Base-by-base conservation (phyloP, 768 basidiomycete genomes). In the Boletus sp. region DNA sequence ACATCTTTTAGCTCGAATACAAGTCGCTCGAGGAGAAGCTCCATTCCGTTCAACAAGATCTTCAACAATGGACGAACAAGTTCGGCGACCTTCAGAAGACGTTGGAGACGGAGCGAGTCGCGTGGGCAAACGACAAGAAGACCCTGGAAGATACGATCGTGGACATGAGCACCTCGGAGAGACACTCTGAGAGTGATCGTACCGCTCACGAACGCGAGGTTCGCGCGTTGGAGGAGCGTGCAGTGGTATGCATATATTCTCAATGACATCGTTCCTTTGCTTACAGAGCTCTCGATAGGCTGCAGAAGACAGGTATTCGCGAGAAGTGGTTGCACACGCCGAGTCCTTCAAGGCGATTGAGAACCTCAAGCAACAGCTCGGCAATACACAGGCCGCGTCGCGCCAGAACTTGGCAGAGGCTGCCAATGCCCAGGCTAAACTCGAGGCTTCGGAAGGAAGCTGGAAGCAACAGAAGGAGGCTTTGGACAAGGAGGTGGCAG, bases 291-390 rank as follows among this genome's bases (percentile, higher is more conserved):
- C 8, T 32, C 35, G 51, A 9, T 59, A 86, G 82, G 80, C 85
- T 61, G 90, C 90, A 6, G 90, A 94, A 67, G 88, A 90, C 50
- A 83, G 86, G 53, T 94, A 94, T 63, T 81, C 86, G 5, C 80
- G 85, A 50, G 92, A 92, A 67, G 82, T 94, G n/a, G 75, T 94
- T 33, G 77, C 89, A 1, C 93, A 95, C 68, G 92, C 93, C 0
- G 92, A 93, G 20, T 81, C 89, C 0, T 88, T 94, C 78, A 92
- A 92, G 73, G 59, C 76, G 12, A 79, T 91, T 11, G 83, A 86
- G 11, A 74, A 65, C 10, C 74, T 92, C 59, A 89, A 85, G 68
- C 77, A 83, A 49, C 83, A 91, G 41, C 75, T 94, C 4, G 66
- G 77, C 15, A 66, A 70, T 12, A 73, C 79, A 4, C 85, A 87